Conservation (phyloP, 2,329 filamentous ascomycete species). For the Penicillium sp. region DNA sequence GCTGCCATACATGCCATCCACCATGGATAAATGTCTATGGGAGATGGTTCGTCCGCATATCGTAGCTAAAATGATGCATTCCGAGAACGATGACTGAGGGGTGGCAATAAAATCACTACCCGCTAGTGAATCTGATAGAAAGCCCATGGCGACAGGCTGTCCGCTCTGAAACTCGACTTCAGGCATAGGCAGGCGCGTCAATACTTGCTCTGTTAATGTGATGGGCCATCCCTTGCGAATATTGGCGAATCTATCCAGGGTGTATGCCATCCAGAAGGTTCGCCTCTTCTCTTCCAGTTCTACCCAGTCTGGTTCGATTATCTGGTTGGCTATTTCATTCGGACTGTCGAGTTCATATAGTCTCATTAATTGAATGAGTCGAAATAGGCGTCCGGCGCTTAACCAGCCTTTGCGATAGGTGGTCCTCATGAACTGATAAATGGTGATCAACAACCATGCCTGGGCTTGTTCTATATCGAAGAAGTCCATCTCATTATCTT, state of each 20-base stretch:
- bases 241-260: constrained; percentile 84
- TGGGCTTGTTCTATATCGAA: constrained; percentile 84
- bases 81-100: constrained; percentile 26
- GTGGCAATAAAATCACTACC: constrained; percentile 13
- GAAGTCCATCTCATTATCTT: constrained; percentile 83
- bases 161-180: constrained; percentile 35
- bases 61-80: constrained; percentile 32
- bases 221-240: constrained; percentile 98
- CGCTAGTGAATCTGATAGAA: constrained; percentile 29
- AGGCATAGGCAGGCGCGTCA: constrained; percentile 32
- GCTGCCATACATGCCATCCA: constrained; percentile 16
- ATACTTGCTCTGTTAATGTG: constrained; percentile 54
- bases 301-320: constrained; percentile 85
- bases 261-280: constrained; percentile 95
- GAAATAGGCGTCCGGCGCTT: constrained; percentile 76
- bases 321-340: constrained; percentile 88
- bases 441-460: constrained; percentile 73
- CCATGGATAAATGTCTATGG: constrained; percentile 14
- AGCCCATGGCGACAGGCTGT: constrained; percentile 23
- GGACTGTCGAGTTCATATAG: constrained; percentile 79
- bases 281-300: constrained; percentile 86
- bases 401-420: constrained; percentile 95
- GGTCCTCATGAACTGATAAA: constrained; percentile 96
- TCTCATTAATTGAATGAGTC: constrained; percentile 87
- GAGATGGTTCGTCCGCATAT: constrained; percentile 16